Evolutionary conservation across 768 basidiomycete species (phyloP), one percentile per base, ranked within the genome.

Genomic region (Candolleomyces eurysporus): DNA sequence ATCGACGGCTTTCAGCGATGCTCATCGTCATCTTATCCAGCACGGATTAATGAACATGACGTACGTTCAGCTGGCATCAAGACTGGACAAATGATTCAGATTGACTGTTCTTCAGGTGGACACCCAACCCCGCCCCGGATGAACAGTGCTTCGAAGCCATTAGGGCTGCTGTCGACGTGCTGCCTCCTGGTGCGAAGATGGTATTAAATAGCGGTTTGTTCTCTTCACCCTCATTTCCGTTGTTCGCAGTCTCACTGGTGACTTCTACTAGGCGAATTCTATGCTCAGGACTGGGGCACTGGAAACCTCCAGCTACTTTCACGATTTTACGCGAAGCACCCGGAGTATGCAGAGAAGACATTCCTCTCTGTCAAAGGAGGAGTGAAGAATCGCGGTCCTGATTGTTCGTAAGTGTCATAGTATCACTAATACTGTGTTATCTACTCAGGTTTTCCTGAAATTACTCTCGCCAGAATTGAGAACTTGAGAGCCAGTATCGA

Each of bases 141-240:
- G 85, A 85, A 57, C 78, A 84, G 40, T 82, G 82, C 9, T 88
- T 90, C 62, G 83, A 80, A 22, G 75, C 85, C 2, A 87, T 90
- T 74, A 85, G 83, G 68, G 79, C 79, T 4, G 79, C 79, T 5
- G 66, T 83, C 59, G 75, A 80, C 45, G 69, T 73, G 0, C 68
- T 82, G 39, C 80, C 81, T 5, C 63, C 73, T 0, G 81, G 78
- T n/a, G 72, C 69, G 32, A 84, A 84, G 68, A 79, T 82, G 67
- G 61, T 84, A 46, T 62, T 87, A 63, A 85, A 85, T 65, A 61
- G 54, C 46, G 65, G 68, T 67, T 46, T 19, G 67, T 7, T 19
- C 16, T 39, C 26, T 26, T 26, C 2, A 26, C 26, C 26, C 26
- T 26, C 2, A 2, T 26, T 26, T 26, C 26, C 26, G 26, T 26